Conservation (phyloP, 2,329 filamentous ascomycete genomes). For the Coniochaeta sp. region DNA sequence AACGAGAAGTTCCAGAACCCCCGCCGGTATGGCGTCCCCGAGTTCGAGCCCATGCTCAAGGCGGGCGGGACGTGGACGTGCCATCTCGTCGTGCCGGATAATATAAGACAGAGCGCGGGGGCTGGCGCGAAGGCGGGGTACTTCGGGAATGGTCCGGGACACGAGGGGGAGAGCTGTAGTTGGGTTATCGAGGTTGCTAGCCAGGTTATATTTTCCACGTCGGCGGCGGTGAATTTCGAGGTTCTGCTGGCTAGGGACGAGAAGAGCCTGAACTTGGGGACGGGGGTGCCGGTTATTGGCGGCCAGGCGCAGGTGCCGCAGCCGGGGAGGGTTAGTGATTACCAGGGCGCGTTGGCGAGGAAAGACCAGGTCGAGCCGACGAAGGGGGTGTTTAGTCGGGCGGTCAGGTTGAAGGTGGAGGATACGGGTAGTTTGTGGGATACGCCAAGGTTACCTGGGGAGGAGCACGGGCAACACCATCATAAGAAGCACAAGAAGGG, state of each 20-base stretch:
- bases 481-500: conserved; percentile 7
- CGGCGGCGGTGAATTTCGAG: conserved; percentile 83
- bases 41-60: conserved; percentile 95
- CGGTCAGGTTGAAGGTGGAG: conserved; percentile 71
- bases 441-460: conserved; percentile 71
- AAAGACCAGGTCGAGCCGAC: conserved; percentile 50
- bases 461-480: conserved; percentile 8
- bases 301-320: conserved; percentile 42
- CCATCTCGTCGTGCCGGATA: conserved; percentile 70
- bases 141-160: conserved; percentile 37
- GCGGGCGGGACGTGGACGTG: conserved; percentile 83
- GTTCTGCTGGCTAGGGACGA: conserved; percentile 79
- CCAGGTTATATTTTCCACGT: conserved; percentile 89
- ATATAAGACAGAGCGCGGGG: conserved; percentile 61
- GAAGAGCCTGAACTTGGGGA: conserved; percentile 66
- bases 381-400: conserved; percentile 78
- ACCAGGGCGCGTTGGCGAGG: conserved; percentile 51
- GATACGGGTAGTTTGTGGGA: conserved; percentile 91
- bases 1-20: conserved; percentile 69
- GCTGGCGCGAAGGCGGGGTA: conserved; percentile 34
- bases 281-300: conserved; percentile 36
- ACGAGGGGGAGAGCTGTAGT: conserved; percentile 53
- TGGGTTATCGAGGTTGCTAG: conserved; percentile 92
- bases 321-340: conserved; percentile 70
- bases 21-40: conserved; percentile 67